These are phyloP conservation scores for Hanseniaspora thailandica DNA, from an alignment of 805 yeast genomes.

Conservation along the genomic window DNA sequence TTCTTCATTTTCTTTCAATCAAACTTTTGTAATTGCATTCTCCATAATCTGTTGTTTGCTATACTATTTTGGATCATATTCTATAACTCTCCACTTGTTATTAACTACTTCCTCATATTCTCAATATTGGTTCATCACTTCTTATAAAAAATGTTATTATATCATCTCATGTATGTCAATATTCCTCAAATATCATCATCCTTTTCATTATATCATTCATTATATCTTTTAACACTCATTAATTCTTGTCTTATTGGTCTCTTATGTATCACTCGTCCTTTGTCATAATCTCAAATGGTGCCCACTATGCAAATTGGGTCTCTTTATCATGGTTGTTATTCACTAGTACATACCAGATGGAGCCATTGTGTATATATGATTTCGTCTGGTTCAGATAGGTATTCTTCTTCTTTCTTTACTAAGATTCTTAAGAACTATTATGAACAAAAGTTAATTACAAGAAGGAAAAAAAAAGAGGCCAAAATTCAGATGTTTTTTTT, in stretches of 20 bases:
- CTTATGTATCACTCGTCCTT: not conserved
- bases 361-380: conserved; percentile 31
- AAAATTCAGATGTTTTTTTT: not conserved
- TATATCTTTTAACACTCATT: not conserved
- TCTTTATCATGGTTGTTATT: not conserved
- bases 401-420: not conserved
- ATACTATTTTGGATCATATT: too few relatives aligned
- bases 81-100: too few relatives aligned
- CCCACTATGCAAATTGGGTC: not conserved
- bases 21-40: too few relatives aligned
- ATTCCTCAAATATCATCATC: not conserved
- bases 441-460: too few relatives aligned
- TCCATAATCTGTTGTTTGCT: too few relatives aligned
- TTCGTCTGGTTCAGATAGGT: conserved; percentile 17
- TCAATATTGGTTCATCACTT: too few relatives aligned
- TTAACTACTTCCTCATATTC: too few relatives aligned
- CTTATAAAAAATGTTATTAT: too few relatives aligned
- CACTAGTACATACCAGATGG: conserved; percentile 34
- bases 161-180: not conserved
- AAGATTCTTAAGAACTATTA: not conserved
- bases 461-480: too few relatives aligned
- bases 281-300: not conserved
- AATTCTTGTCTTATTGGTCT: not conserved
- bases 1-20: too few relatives aligned
- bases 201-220: not conserved